phyloP scores from a whole-genome alignment of 352 stramenopile genomes.

The Phytopythium chamaehyphon region DNA sequence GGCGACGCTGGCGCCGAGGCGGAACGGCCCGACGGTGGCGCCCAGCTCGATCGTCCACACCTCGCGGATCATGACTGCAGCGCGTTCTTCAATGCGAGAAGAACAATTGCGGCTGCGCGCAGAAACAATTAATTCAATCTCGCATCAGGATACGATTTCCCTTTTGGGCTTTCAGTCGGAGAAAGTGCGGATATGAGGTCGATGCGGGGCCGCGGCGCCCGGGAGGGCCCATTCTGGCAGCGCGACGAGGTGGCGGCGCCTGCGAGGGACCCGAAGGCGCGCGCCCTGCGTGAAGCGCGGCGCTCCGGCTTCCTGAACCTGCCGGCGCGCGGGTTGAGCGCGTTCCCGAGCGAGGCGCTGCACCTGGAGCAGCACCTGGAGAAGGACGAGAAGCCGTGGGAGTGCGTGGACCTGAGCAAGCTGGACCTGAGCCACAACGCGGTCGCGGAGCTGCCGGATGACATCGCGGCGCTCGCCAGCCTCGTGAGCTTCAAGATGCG shows the following conservation, averaged over 20 bases:
- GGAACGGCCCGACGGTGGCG: constrained; percentile 72
- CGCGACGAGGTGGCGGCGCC: constrained; percentile 58
- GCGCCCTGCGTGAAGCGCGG: constrained; percentile 61
- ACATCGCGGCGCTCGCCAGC: constrained; percentile 45
- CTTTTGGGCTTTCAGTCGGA: too few relatives aligned
- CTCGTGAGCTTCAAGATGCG: constrained; percentile 64
- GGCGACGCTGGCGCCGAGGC: constrained; percentile 63
- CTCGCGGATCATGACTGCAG: constrained; percentile 45
- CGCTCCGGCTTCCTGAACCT: constrained; percentile 58
- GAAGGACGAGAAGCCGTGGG: constrained; percentile 84
- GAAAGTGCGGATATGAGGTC: too few relatives aligned
- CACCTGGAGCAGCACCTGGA: constrained; percentile 78
- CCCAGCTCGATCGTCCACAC: constrained; percentile 84
- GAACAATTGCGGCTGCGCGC: too few relatives aligned
- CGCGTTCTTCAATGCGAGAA: background rate
- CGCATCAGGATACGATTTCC: too few relatives aligned
- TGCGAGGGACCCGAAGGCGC: constrained; percentile 42
- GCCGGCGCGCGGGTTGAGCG: constrained; percentile 43
- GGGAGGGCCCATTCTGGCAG: constrained; percentile 17
- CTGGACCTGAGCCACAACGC: constrained; percentile 80
- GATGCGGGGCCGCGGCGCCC: too few relatives aligned
- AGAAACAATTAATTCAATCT: too few relatives aligned
- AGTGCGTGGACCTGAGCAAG: constrained; percentile 79
- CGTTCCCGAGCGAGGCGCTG: constrained; percentile 68
- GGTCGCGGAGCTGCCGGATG: constrained; percentile 47